Conservation (phyloP, 768 basidiomycete species). For the Gloeophyllum trabeum region DNA sequence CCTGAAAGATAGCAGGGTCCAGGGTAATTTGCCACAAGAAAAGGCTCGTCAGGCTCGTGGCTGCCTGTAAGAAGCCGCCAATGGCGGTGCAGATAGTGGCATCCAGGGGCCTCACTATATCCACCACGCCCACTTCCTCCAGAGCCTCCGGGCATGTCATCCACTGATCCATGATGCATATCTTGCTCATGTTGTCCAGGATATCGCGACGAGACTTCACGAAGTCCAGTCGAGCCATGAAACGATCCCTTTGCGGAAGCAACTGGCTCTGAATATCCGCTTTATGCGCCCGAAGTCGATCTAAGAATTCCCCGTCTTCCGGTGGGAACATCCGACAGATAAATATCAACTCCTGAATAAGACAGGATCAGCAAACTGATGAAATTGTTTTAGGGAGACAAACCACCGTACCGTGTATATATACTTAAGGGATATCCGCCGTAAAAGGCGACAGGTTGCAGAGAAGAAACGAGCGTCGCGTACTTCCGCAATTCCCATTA, state of each 20-base stretch:
- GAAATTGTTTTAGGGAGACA: background rate
- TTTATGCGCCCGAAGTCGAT: background rate
- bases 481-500: background rate
- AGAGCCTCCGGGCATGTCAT: too few species aligned
- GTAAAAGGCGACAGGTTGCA: background rate
- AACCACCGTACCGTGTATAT: background rate
- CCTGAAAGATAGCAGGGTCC: too few species aligned
- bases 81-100: background rate
- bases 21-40: background rate
- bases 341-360: too few species aligned
- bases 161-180: background rate
- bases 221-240: background rate
- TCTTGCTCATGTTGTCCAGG: background rate
- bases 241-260: background rate
- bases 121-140: background rate
- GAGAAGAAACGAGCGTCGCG: background rate
- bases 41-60: background rate
- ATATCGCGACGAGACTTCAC: background rate
- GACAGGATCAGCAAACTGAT: too few species aligned
- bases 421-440: background rate
- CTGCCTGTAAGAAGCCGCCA: background rate
- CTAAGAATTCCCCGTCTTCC: background rate
- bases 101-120: background rate
- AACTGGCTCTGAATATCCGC: too few species aligned
- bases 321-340: too few species aligned